Percentiles rank a stretch among this genome's conserved stretches.
These are phyloP conservation scores for Naganishia cerealis DNA, from an alignment of 1,284 basidiomycete species.

Conservation along the genomic window DNA sequence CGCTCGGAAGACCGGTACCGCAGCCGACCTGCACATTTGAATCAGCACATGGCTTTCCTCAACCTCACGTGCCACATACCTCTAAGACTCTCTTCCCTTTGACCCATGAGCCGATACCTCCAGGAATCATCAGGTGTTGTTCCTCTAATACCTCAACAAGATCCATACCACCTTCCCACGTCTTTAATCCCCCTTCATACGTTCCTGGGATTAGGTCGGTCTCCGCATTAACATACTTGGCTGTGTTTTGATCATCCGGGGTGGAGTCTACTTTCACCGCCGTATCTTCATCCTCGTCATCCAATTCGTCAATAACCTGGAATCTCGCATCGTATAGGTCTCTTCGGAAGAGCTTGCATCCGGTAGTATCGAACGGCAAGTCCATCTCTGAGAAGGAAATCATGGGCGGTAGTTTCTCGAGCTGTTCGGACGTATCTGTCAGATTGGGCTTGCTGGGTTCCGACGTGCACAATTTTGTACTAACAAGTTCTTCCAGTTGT, in stretches of 20 bases:
- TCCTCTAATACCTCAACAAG: conserved; percentile 60
- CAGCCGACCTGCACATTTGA: conserved; percentile 72
- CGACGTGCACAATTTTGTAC: conserved; percentile 17
- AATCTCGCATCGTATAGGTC: conserved; percentile 94
- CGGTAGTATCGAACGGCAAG: conserved; percentile 38
- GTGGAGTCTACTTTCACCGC: conserved; percentile 36
- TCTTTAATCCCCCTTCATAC: conserved; percentile 95
- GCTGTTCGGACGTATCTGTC: conserved; percentile 34
- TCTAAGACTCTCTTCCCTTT: conserved; percentile 64
- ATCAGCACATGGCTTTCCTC: not conserved
- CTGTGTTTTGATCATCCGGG: conserved; percentile 38
- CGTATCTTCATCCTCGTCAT: conserved; percentile 39
- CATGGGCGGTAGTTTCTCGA: conserved; percentile 46
- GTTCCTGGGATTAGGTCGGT: conserved; percentile 88
- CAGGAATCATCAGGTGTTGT: conserved; percentile 50
- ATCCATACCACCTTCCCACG: conserved; percentile 94
- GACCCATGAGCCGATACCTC: conserved; percentile 40
- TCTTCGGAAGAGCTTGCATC: conserved; percentile 64
- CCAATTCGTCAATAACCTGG: conserved; percentile 69
- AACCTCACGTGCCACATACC: conserved; percentile 51
- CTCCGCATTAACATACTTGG: conserved; percentile 69
- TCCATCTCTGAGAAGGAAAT: conserved; percentile 49
- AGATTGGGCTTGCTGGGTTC: not conserved
- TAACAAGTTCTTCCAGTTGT: conserved; percentile 47
- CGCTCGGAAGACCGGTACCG: conserved; percentile 81